Conservation (phyloP, 805 yeast species). For the Saccharomyces paradoxus region DNA sequence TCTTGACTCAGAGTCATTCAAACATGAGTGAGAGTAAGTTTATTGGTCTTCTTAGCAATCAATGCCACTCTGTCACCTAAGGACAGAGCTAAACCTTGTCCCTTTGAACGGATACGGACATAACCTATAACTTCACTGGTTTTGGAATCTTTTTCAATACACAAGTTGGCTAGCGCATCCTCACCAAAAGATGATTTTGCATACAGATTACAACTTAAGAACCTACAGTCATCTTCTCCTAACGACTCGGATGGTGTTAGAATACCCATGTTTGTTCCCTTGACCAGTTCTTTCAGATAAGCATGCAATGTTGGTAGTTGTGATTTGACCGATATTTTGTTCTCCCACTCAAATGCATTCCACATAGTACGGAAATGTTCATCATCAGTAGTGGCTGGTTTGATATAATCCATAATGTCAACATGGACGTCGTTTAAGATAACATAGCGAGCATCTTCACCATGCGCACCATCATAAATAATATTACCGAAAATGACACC, state of each 20-base stretch:
- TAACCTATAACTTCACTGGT: conserved; percentile 78
- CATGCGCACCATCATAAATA: conserved; percentile 91
- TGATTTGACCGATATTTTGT: conserved; percentile 84
- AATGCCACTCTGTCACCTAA: conserved; percentile 91
- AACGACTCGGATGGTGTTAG: conserved; percentile 87
- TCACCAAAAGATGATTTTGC: conserved; percentile 93
- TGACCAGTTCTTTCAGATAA: conserved; percentile 59
- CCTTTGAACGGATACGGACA: conserved; percentile 92
- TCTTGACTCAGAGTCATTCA: conserved; percentile 3
- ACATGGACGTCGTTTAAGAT: conserved; percentile 91
- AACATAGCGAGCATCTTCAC: conserved; percentile 81
- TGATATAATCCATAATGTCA: conserved; percentile 94
- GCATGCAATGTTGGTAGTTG: conserved; percentile 58
- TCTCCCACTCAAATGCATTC: conserved; percentile 99
- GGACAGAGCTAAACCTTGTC: conserved; percentile 92
- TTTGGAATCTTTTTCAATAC: conserved; percentile 72
- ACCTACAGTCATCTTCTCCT: conserved; percentile 69
- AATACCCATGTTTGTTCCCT: conserved; percentile 88
- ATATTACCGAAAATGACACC: conserved; percentile 97
- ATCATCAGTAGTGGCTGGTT: conserved; percentile 88
- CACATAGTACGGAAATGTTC: conserved; percentile 92
- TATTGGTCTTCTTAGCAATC: conserved; percentile 53
- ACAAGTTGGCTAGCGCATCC: conserved; percentile 91
- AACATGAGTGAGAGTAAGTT: conserved; percentile 30
- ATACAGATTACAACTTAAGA: conserved; percentile 88